Percentiles rank a stretch among this genome's conserved stretches.
These are phyloP conservation scores for Pseudogymnoascus pannorum DNA, from an alignment of 2,329 filamentous ascomycete species.

Conservation along the genomic window DNA sequence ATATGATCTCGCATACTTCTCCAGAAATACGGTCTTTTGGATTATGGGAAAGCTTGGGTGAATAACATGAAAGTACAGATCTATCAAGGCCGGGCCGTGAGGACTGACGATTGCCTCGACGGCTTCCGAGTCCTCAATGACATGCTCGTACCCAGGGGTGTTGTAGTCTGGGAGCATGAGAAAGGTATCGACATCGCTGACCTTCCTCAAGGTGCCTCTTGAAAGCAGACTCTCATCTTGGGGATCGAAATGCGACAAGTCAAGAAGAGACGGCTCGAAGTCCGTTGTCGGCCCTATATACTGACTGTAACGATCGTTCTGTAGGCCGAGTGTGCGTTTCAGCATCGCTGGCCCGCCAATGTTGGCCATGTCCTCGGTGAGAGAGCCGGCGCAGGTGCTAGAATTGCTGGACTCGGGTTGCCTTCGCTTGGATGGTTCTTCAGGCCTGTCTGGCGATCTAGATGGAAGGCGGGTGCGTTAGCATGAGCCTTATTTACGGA, in stretches of 20 bases:
- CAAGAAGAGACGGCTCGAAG: constrained; percentile 76
- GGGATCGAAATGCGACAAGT: constrained; percentile 70
- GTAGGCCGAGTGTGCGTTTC: constrained; percentile 66
- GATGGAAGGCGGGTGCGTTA: constrained; percentile 15
- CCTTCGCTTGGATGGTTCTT: constrained; percentile 43
- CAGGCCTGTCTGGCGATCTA: constrained; percentile 52
- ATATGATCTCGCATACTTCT: constrained; percentile 67
- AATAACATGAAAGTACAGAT: constrained; percentile 73
- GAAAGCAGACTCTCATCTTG: constrained; percentile 73
- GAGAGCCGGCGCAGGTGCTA: constrained; percentile 54
- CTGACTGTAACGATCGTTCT: constrained; percentile 71
- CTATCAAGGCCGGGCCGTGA: constrained; percentile 68
- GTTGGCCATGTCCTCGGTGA: constrained; percentile 65
- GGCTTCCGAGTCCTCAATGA: constrained; percentile 58
- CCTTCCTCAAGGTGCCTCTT: constrained; percentile 62
- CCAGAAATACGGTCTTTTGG: constrained; percentile 71
- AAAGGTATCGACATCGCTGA: constrained; percentile 72
- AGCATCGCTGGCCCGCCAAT: constrained; percentile 59
- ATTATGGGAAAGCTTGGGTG: constrained; percentile 78
- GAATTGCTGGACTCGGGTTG: constrained; percentile 52
- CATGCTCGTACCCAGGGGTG: constrained; percentile 65
- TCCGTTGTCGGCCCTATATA: constrained; percentile 79
- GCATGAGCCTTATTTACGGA: constrained; percentile 12
- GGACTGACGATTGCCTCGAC: constrained; percentile 71
- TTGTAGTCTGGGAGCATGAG: constrained; percentile 68